Evolutionary conservation across 2,329 filamentous ascomycete species (phyloP), one percentile per base, ranked within the genome.

Genomic region (Epichloe aotearoae): DNA sequence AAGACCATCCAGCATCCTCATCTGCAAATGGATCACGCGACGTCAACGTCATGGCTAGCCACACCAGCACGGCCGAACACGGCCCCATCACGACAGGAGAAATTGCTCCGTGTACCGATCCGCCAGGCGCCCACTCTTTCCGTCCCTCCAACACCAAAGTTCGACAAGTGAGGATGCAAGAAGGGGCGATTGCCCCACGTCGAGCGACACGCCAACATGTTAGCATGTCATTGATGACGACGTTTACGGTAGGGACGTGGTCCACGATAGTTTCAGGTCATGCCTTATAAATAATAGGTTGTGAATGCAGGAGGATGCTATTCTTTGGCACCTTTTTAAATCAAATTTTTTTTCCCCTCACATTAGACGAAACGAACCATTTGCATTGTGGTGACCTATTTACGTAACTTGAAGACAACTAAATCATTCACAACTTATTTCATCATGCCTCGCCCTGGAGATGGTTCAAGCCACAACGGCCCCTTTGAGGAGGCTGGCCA

Each of bases 381-480:
- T 30, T 30, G 30, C 8, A 30, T 1, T 30, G 30, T 30, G 30
- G 26, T 30, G 7, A 30, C 26, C 26, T 30, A 30, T 30, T 30
- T 10, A 11, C 3, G 1, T 11, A 10, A 30, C 30, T 30, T 30
- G 1, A 30, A 30, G 30, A 30, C 10, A 30, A 30, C 30, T 19
- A 30, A 30, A 19, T 20, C 26, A 44, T 17, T 5, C 12, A 17
- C 26, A 36, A 40, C 26, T n/a, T 41, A 12, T 8, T 41, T 41
- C 61, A 71, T 51, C 52, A 76, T 76, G 74, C 73, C 73, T 69
- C 70, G 72, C 60, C 63, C 71, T 53, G 73, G 73, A 71, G 70
- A 72, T 58, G 71, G 71, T 49, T 66, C 66, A 55, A 66, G 68
- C 51, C 64, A 76, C 62, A 75, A 76, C 61, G 69, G 69, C 52